Conservation (phyloP, 108 stramenopile species). For the Discostella stelligeroides region DNA sequence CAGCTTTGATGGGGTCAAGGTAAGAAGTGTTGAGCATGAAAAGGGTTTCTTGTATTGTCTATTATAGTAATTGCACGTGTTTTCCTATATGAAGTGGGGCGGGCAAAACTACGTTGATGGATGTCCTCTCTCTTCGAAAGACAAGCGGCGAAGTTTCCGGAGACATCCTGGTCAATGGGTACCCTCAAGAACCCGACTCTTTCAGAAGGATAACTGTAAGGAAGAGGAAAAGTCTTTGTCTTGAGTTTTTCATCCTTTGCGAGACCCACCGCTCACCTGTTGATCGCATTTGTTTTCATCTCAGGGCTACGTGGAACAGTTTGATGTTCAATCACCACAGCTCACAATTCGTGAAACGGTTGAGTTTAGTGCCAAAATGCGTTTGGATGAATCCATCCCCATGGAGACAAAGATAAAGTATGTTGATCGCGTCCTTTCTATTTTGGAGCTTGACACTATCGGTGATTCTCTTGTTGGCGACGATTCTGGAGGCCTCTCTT, state of each 20-base stretch:
- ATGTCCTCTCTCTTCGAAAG: slow-evolving; percentile 86
- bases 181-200: slow-evolving; percentile 62
- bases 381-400: slow-evolving; percentile 65
- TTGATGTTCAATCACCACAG: slow-evolving; percentile 78
- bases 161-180: slow-evolving; percentile 84
- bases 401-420: slow-evolving; percentile 52
- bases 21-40: too few relatives aligned
- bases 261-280: too few relatives aligned
- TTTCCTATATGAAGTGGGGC: too few relatives aligned
- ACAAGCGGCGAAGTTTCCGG: slow-evolving; percentile 75
- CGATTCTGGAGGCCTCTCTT: slow-evolving; percentile 53
- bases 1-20: too few relatives aligned
- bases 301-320: slow-evolving; percentile 95
- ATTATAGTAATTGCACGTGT: too few relatives aligned
- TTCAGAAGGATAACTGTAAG: slow-evolving; percentile 69
- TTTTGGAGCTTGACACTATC: slow-evolving; percentile 61
- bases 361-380: slow-evolving; percentile 81
- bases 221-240: too few relatives aligned
- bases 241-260: too few relatives aligned
- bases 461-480: slow-evolving; percentile 69
- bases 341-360: slow-evolving; percentile 85
- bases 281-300: too few relatives aligned
- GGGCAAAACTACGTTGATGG: slow-evolving; percentile 69
- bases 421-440: slow-evolving; percentile 66
- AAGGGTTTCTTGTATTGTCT: too few relatives aligned